Base-by-base conservation (phyloP, 1,284 basidiomycete species). In the Fomitopsis schrenkii region DNA sequence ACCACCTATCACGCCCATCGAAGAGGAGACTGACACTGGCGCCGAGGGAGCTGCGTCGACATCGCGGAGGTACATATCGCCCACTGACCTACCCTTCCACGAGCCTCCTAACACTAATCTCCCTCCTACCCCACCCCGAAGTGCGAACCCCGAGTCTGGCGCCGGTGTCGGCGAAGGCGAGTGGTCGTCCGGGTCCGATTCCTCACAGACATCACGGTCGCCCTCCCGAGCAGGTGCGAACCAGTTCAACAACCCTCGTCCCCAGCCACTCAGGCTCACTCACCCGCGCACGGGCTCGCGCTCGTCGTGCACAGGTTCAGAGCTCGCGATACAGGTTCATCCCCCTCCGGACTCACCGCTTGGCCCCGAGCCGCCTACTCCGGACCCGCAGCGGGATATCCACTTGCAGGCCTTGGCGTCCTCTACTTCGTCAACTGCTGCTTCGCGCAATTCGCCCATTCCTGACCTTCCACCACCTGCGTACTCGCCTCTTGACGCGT, bases 401-500 rank as follows among this genome's bases (percentile, higher is more conserved):
- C 89, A 86, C 75, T 77, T 91, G 67, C 88, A 86, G 77, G 83
- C 89, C 56, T 77, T 90, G 60, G 76, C 82, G 48, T 76, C 77
- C 67, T 60, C 84, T 41, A 68, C 58, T 62, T 64, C 68, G 59
- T 52, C 63, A 59, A 38, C 62, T 19, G 54, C 57, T 26, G 48
- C 57, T 17, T 62, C 68, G 64, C 64, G 66, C 59, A 57, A 58
- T 38, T 61, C 65, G 55, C 63, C 63, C 26, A 62, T 64, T 45
- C 63, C 71, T 46, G 65, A 68, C 17, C 66, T 60, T 62, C 87
- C 88, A 63, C 91, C 91, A 33, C 91, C 91, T 28, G 89, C 88
- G 26, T 93, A 93, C 74, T 93, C 91, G 8, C 91, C 91, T 19
- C 73, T 93, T 67, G 91, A 93, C 69, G 88, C 91, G 14, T 90